These are phyloP conservation scores for Ramaria sp. DNA, from an alignment of 768 basidiomycete genomes.

Conservation along the genomic window DNA sequence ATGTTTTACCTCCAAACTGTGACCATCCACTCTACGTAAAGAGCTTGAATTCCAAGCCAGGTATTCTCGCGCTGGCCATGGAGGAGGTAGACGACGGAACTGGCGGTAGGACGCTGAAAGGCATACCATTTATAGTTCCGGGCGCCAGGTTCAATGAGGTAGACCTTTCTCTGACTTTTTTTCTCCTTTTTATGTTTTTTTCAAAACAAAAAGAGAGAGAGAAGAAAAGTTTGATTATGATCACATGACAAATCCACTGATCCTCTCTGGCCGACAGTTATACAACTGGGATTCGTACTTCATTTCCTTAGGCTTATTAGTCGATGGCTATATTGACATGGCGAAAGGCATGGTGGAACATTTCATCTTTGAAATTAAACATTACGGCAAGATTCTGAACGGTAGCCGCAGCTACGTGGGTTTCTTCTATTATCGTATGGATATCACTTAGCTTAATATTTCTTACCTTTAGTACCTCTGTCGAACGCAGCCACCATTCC, in stretches of 20 bases:
- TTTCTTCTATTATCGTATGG: neutral
- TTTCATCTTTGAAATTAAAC: slow-evolving; percentile 98
- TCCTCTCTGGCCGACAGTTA: slow-evolving; percentile 34
- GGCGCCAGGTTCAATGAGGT: slow-evolving; percentile 94
- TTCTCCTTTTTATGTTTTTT: too few species aligned
- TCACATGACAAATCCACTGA: slow-evolving; percentile 7
- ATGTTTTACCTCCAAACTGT: slow-evolving; percentile 75
- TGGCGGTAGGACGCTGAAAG: slow-evolving; percentile 75
- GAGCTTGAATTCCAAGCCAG: slow-evolving; percentile 88
- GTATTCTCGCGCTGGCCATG: slow-evolving; percentile 93
- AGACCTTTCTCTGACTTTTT: slow-evolving; percentile 15
- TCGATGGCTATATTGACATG: slow-evolving; percentile 89
- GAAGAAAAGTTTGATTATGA: too few species aligned
- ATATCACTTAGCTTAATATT: neutral
- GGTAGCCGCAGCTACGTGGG: slow-evolving; percentile 70
- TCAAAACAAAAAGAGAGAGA: too few species aligned
- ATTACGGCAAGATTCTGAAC: slow-evolving; percentile 95
- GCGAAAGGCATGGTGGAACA: slow-evolving; percentile 98
- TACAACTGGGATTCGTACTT: slow-evolving; percentile 98
- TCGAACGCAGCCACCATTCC: slow-evolving; percentile 94
- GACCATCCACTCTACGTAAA: slow-evolving; percentile 87
- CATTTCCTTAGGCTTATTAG: slow-evolving; percentile 84
- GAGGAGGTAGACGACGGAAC: slow-evolving; percentile 72
- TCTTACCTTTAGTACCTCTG: slow-evolving; percentile 62
- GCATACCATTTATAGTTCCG: slow-evolving; percentile 95